phyloP scores from a whole-genome alignment of 2,329 filamentous ascomycete genomes.

The Nigrospora sphaerica region DNA sequence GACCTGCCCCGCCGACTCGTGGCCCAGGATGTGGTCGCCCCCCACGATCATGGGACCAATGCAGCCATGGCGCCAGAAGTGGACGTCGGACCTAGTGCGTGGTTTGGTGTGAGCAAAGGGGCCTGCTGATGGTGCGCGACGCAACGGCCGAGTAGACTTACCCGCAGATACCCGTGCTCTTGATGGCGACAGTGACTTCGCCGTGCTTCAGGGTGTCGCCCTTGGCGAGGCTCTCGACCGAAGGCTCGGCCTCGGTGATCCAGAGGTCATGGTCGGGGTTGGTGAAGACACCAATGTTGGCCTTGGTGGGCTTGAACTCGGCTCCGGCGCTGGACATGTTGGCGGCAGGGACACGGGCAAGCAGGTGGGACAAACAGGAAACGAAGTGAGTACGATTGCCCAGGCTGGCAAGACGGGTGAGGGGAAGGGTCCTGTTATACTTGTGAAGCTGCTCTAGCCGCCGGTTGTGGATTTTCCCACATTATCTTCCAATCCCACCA shows the following conservation, averaged over 20 bases:
- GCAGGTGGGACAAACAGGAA: neutral
- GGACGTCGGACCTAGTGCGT: constrained; percentile 69
- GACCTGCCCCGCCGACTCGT: constrained; percentile 83
- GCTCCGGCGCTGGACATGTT: neutral
- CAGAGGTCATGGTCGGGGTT: constrained; percentile 90
- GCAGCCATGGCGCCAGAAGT: constrained; percentile 94
- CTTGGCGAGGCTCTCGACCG: constrained; percentile 64
- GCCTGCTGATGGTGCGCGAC: neutral
- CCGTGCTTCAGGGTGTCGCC: constrained; percentile 66
- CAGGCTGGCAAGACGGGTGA: neutral
- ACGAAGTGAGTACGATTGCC: neutral
- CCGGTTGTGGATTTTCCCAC: neutral
- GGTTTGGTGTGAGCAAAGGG: constrained; percentile 7
- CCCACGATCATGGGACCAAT: constrained; percentile 94
- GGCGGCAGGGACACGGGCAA: neutral
- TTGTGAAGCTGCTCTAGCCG: neutral
- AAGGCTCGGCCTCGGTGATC: constrained; percentile 73
- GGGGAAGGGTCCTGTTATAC: constrained; percentile 1
- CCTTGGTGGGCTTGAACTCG: constrained; percentile 48
- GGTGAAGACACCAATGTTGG: constrained; percentile 94
- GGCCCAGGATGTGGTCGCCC: constrained; percentile 84
- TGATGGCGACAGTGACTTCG: constrained; percentile 81
- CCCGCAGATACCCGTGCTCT: constrained; percentile 95
- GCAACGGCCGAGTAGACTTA: constrained; percentile 30
- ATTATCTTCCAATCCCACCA: neutral